Percentiles rank a stretch among this genome's conserved stretches.
phyloP scores from a whole-genome alignment of 2,329 filamentous ascomycete species.

The Drechmeria coniospora region DNA sequence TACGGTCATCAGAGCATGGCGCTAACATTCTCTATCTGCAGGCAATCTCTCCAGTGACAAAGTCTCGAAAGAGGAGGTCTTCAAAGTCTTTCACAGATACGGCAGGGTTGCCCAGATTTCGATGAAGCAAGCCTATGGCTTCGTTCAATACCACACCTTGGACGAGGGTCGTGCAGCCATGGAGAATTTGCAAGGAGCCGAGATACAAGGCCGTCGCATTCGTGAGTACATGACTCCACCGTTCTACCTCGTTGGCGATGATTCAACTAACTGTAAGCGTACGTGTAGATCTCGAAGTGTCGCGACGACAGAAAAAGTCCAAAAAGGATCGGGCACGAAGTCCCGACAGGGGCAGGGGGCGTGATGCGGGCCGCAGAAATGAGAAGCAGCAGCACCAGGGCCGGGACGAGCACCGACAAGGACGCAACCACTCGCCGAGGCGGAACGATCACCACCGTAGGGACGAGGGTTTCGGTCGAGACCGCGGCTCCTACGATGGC shows the following conservation, averaged over 20 bases:
- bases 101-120: constrained; percentile 87
- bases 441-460: constrained; percentile 40
- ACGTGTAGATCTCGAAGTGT: constrained; percentile 62
- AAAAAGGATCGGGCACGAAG: constrained; percentile 44
- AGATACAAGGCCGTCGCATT: constrained; percentile 81
- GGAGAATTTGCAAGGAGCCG: constrained; percentile 60
- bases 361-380: constrained; percentile 26
- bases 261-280: too few relatives aligned
- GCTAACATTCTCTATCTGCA: constrained; percentile 20
- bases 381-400: constrained; percentile 31
- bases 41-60: constrained; percentile 87
- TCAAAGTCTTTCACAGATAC: constrained; percentile 74
- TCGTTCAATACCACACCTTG: constrained; percentile 78
- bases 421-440: constrained; percentile 42
- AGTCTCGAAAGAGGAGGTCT: constrained; percentile 86
- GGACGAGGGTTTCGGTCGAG: constrained; percentile 43
- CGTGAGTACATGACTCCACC: constrained; percentile 42
- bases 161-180: constrained; percentile 63
- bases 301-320: constrained; percentile 64
- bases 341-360: constrained; percentile 42
- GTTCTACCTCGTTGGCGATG: constrained; percentile 16
- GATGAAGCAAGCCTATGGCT: constrained; percentile 92
- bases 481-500: constrained; percentile 25
- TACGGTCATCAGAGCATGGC: constrained; percentile 6
- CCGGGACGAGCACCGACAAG: constrained; percentile 51